A percentile compares a stretch with the other conserved stretches of the same genome.
Conservation (phyloP, 306 rosid genomes). For the Trifolium fragiferum region DNA sequence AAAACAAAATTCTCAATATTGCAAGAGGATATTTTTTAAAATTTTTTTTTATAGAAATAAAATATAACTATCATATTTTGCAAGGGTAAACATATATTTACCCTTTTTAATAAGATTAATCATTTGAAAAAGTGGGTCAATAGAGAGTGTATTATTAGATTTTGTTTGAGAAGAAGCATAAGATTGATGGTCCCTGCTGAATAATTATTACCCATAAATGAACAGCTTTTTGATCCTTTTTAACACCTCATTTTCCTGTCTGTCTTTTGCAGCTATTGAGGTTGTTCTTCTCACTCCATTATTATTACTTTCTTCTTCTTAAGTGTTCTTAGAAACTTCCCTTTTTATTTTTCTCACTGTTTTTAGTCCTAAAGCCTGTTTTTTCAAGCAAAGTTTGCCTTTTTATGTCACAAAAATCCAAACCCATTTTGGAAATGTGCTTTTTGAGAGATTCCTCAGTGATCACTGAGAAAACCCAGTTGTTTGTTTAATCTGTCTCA, state of each 20-base stretch:
- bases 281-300: constrained; percentile 44
- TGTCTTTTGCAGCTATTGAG: constrained; percentile 43
- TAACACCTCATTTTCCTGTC: constrained; percentile 20
- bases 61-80: no score
- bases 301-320: constrained; percentile 14
- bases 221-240: constrained; percentile 47
- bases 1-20: no score
- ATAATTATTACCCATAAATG: constrained; percentile 49
- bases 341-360: not conserved
- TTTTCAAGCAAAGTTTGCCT: constrained; percentile 37
- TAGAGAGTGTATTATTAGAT: not conserved
- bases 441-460: constrained; percentile 28
- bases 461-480: constrained; percentile 45
- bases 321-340: not conserved
- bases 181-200: constrained; percentile 37
- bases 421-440: constrained; percentile 39
- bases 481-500: constrained; percentile 28
- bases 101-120: no score
- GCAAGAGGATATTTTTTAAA: no score
- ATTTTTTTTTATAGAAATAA: no score
- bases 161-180: not conserved
- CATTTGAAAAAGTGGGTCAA: not conserved
- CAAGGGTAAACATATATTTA: no score
- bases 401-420: constrained; percentile 22
- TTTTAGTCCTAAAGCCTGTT: constrained; percentile 42